These are phyloP conservation scores for Ceratocystis albifundus DNA, from an alignment of 2,329 filamentous ascomycete species.

Conservation along the genomic window DNA sequence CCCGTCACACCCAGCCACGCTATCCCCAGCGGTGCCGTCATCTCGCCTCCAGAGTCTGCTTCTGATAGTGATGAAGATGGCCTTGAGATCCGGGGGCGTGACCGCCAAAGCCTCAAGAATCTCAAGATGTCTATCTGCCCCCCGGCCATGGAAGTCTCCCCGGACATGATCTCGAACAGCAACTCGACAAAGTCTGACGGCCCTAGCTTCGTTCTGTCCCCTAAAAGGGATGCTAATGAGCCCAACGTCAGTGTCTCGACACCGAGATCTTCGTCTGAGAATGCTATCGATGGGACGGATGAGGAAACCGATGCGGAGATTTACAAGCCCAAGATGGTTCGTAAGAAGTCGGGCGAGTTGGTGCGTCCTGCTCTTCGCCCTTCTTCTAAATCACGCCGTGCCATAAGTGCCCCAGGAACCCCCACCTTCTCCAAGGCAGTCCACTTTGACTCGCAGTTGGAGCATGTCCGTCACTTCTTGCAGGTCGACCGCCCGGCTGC, in stretches of 20 bases:
- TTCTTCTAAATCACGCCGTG: constrained; percentile 55
- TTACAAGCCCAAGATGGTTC: constrained; percentile 78
- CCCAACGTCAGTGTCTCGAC: constrained; percentile 34
- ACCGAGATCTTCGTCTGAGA: constrained; percentile 36
- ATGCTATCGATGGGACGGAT: constrained; percentile 43
- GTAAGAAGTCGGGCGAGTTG: constrained; percentile 96
- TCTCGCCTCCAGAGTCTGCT: constrained; percentile 81
- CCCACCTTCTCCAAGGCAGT: constrained; percentile 93
- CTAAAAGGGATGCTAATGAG: constrained; percentile 45
- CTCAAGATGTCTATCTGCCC: constrained; percentile 70
- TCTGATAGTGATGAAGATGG: constrained; percentile 57
- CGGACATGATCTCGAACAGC: constrained; percentile 28
- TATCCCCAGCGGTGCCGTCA: constrained; percentile 74
- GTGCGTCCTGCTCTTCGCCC: constrained; percentile 83
- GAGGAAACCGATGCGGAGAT: constrained; percentile 52
- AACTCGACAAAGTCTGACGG: constrained; percentile 38
- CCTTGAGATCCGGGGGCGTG: constrained; percentile 37
- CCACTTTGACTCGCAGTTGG: constrained; percentile 94
- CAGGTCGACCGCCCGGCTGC: constrained; percentile 91
- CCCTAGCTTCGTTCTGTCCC: constrained; percentile 27
- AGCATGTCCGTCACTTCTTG: constrained; percentile 91
- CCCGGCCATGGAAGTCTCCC: constrained; percentile 26
- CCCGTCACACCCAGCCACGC: constrained; percentile 58
- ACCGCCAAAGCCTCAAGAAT: constrained; percentile 48
- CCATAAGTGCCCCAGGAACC: constrained; percentile 94